Evolutionary conservation across 768 basidiomycete species (phyloP), one percentile per base, ranked within the genome.

Genomic region (Mycena polygramma): DNA sequence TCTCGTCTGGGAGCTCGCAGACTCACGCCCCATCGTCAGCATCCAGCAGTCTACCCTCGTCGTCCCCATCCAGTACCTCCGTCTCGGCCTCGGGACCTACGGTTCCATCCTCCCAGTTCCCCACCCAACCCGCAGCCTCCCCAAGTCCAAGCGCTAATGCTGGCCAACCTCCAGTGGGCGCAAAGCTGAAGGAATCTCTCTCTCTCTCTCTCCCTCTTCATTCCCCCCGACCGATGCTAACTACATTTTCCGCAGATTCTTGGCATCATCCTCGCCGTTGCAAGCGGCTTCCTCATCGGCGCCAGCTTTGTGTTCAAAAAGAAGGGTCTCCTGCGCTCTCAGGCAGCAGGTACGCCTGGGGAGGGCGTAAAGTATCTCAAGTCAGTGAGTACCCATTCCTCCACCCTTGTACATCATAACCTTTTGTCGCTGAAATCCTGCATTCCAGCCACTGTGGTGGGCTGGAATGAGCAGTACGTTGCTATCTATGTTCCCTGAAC

Each of bases 291-390:
- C 45, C 89, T 99, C 68, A 99, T 98, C 71, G 97, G 97, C 7
- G 87, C 89, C 48, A 93, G 91, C 74, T 98, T 98, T 79, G 96
- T 98, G 0, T 92, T 99, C 84, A 99, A 99, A 90, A 99, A 99
- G 88, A 97, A 95, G 76, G 97, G 94, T 14, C 83, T 95, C 36
- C 78, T 95, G 63, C 87, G 90, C 79, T 90, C 91, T 79, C 93
- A 94, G n/a, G n/a, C n/a, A n/a, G n/a, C n/a, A n/a, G n/a, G n/a
- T n/a, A n/a, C n/a, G n/a, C n/a, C n/a, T n/a, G n/a, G n/a, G n/a
- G n/a, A n/a, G n/a, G n/a, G n/a, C n/a, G n/a, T n/a, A n/a, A n/a
- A n/a, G n/a, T n/a, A n/a, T n/a, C 89, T 98, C 77, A 98, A 97
- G 82, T 94, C 93, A 76, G 93, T 94, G 78, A 79, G 92, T 84